Percentiles rank a stretch among this genome's conserved stretches.
Conservation (phyloP, 2,329 filamentous ascomycete genomes). For the Drechslerella coelobrocha region DNA sequence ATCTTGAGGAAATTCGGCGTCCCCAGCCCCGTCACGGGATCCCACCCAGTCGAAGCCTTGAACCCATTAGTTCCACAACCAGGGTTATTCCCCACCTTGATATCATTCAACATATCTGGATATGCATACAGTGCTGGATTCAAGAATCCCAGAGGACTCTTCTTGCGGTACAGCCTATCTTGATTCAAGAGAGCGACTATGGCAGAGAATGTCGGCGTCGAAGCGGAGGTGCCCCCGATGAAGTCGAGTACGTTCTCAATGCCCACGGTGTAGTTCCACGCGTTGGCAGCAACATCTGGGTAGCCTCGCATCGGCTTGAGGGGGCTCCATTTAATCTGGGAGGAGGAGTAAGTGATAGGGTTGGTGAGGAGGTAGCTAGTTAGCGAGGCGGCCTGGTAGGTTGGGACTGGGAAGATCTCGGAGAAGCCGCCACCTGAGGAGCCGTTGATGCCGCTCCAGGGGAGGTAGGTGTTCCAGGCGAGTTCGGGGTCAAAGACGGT, state of each 20-base stretch:
- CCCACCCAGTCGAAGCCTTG: slow-evolving; percentile 56
- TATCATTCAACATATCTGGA: slow-evolving; percentile 56
- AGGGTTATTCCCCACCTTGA: slow-evolving; percentile 55
- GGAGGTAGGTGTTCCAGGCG: slow-evolving; percentile 55
- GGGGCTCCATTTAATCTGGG: slow-evolving; percentile 63
- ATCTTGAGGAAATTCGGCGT: slow-evolving; percentile 58
- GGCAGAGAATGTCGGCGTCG: slow-evolving; percentile 59
- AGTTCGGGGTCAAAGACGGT: slow-evolving; percentile 62
- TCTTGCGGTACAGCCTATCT: slow-evolving; percentile 54
- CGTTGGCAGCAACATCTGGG: slow-evolving; percentile 66
- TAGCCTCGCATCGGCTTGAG: slow-evolving; percentile 63
- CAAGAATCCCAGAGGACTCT: slow-evolving; percentile 36
- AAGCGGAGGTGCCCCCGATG: slow-evolving; percentile 63
- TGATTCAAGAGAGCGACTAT: slow-evolving; percentile 60
- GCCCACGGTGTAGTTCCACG: slow-evolving; percentile 56
- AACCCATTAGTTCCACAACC: slow-evolving; percentile 55
- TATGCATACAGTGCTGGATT: slow-evolving; percentile 49
- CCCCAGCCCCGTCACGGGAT: slow-evolving; percentile 57
- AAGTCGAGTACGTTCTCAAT: slow-evolving; percentile 55
- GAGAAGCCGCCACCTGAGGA: slow-evolving; percentile 63
- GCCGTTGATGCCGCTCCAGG: slow-evolving; percentile 58
- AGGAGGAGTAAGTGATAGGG: slow-evolving; percentile 56
- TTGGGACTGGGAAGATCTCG: slow-evolving; percentile 62
- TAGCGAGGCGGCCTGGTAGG: slow-evolving; percentile 62
- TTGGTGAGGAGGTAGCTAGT: slow-evolving; percentile 59